Evolutionary conservation across 257 asterid genomes (phyloP).

Genomic region (Lavandula angustifolia): DNA sequence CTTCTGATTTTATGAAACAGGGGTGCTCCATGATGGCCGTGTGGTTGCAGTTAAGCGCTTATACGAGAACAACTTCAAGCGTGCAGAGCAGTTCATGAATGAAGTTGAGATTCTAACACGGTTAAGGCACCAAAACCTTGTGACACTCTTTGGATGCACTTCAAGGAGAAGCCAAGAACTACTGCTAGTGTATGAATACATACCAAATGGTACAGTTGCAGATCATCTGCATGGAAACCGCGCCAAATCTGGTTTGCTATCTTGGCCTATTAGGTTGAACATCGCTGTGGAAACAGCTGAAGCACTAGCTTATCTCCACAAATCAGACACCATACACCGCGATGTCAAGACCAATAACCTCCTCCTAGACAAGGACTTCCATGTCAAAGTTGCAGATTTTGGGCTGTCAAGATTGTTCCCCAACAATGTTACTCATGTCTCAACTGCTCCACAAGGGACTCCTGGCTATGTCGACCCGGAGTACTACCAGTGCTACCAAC

Average conservation of each 20-base stretch:
- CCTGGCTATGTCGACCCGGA: constrained; percentile 92
- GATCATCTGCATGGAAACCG: constrained; percentile 74
- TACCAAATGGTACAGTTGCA: constrained; percentile 79
- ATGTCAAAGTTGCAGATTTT: constrained; percentile 87
- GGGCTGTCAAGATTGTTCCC: constrained; percentile 78
- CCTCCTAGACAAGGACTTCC: constrained; percentile 65
- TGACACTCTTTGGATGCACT: constrained; percentile 74
- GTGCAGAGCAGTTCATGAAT: constrained; percentile 75
- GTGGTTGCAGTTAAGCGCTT: constrained; percentile 74
- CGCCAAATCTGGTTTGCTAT: constrained; percentile 47
- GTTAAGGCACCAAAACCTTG: constrained; percentile 60
- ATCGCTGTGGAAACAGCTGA: constrained; percentile 78
- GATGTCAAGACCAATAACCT: constrained; percentile 82
- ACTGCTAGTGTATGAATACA: constrained; percentile 68
- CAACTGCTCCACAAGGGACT: constrained; percentile 94
- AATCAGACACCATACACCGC: constrained; percentile 69
- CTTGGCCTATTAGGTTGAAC: constrained; percentile 68
- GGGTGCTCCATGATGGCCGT: constrained; percentile 73
- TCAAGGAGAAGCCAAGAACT: constrained; percentile 65
- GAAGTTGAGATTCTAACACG: constrained; percentile 71
- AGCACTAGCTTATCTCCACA: constrained; percentile 69
- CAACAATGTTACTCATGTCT: constrained; percentile 60
- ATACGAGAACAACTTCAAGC: constrained; percentile 68
- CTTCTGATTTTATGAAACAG: constrained; percentile 37
- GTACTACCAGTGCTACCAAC: constrained; percentile 75